Conservation (phyloP, 169 alveolate species). For the Plasmodium gaboni region DNA sequence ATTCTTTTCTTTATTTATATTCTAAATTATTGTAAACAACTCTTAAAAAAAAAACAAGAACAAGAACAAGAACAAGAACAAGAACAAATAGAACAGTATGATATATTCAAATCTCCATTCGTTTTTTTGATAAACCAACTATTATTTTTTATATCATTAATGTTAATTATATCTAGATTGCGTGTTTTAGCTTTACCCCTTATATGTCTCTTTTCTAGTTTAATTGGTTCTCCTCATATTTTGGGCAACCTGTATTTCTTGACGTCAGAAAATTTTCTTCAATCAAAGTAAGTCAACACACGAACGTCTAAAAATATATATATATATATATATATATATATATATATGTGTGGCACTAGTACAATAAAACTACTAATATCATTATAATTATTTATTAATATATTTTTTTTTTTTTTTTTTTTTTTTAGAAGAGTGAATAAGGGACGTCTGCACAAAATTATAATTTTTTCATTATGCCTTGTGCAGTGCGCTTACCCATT, state of each 20-base stretch:
- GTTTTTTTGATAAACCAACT: constrained; percentile 28
- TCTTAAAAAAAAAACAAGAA: neutral
- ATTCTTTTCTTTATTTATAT: constrained; percentile 12
- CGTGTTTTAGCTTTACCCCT: constrained; percentile 69
- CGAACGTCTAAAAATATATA: neutral
- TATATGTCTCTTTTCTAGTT: constrained; percentile 30
- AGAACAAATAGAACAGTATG: neutral
- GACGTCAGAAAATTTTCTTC: neutral
- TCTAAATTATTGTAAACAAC: neutral
- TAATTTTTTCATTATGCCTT: constrained; percentile 22
- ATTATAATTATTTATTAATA: neutral
- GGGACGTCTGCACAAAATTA: neutral
- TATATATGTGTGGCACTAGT: neutral
- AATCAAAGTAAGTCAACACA: constrained; percentile 15
- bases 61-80: neutral
- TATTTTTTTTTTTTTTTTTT: neutral
- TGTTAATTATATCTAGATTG: constrained; percentile 40
- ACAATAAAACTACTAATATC: no score
- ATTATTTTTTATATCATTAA: constrained; percentile 13
- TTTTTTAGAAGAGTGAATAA: constrained; percentile 8
- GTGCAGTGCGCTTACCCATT: constrained; percentile 30
- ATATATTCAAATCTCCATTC: constrained; percentile 14
- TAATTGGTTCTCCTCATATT: constrained; percentile 45
- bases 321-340: neutral
- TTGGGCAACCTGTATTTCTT: neutral